A percentile compares a stretch with the other conserved stretches of the same genome.
Conservation (phyloP, 768 basidiomycete species). For the Gautieria morchelliformis region DNA sequence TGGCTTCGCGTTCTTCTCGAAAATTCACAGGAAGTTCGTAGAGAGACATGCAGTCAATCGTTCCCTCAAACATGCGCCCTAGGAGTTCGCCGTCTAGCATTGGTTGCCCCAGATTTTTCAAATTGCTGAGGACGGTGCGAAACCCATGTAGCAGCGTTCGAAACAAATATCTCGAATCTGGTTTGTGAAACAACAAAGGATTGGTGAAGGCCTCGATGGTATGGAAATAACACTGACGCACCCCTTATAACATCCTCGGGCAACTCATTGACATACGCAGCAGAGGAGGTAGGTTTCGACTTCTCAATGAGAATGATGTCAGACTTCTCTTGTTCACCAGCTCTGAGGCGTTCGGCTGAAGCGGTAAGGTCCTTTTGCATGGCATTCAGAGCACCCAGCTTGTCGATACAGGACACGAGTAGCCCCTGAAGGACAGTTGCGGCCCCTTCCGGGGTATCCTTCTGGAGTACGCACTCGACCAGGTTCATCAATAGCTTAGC, state of each 20-base stretch:
- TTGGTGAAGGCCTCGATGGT: background rate
- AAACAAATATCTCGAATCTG: constrained; percentile 81
- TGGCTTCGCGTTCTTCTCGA: constrained; percentile 63
- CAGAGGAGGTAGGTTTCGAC: constrained; percentile 70
- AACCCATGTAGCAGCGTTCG: constrained; percentile 85
- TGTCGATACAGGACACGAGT: constrained; percentile 76
- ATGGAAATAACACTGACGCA: constrained; percentile 25
- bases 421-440: constrained; percentile 62
- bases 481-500: constrained; percentile 90
- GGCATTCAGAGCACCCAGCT: constrained; percentile 69
- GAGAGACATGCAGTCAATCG: constrained; percentile 74
- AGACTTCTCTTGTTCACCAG: constrained; percentile 27
- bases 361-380: constrained; percentile 49
- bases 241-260: constrained; percentile 77
- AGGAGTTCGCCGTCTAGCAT: constrained; percentile 81
- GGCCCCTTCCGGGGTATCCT: constrained; percentile 63
- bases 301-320: constrained; percentile 74
- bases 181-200: background rate
- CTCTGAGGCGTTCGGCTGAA: constrained; percentile 35
- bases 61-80: constrained; percentile 78
- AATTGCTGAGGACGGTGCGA: constrained; percentile 62
- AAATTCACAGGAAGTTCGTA: constrained; percentile 50
- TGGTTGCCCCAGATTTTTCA: constrained; percentile 74
- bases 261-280: constrained; percentile 70
- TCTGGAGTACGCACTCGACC: constrained; percentile 69